Evolutionary conservation across 352 stramenopile species (phyloP), one percentile per base, ranked within the genome.

Genomic region (Pythium dissotocum): DNA sequence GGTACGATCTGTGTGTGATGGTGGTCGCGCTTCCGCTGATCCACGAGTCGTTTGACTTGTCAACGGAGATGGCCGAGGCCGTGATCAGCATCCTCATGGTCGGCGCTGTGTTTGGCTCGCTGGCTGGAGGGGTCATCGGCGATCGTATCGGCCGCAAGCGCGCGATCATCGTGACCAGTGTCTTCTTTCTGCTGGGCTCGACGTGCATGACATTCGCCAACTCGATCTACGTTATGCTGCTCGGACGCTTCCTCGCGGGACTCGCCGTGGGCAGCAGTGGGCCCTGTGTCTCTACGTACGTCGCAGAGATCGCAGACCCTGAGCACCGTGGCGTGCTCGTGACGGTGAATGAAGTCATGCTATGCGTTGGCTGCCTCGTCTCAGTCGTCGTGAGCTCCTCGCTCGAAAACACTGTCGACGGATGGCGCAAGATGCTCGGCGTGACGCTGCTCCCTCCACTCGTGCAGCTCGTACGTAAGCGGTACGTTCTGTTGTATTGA

Each of bases 1-100:
- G 83, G 51, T 91, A 91, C 66, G 83, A 91, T 55, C 67, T 91
- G 26, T 91, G 83, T 46, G 83, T 91, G 62, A 91, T 91, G 83
- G 79, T 91, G 14, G 68, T 91, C 28, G 83, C 82, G 12, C 64
- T 91, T 57, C 82, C 83, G 36, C 76, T 89, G 8, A 90, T 91
- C 65, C 75, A 90, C 51, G 42, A 77, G 73, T 72, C 79, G 26
- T 88, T 91, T 52, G 68, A 71, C 16, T 70, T 91, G 9, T 88
- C 80, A 8, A 90, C 79, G 4, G 61, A 66, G 7, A 68, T 48
- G n/a, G 80, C 83, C 6, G 59, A 91, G 71, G 72, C 69, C 21
- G 73, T 90, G n/a, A 76, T 91, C 55, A 90, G 83, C 57, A 79
- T 85, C 28, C 69, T 90, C 46, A 91, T 91, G 83, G 38, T 91